phyloP scores from a whole-genome alignment of 2,329 filamentous ascomycete genomes.

The Rachicladosporium sp. region DNA sequence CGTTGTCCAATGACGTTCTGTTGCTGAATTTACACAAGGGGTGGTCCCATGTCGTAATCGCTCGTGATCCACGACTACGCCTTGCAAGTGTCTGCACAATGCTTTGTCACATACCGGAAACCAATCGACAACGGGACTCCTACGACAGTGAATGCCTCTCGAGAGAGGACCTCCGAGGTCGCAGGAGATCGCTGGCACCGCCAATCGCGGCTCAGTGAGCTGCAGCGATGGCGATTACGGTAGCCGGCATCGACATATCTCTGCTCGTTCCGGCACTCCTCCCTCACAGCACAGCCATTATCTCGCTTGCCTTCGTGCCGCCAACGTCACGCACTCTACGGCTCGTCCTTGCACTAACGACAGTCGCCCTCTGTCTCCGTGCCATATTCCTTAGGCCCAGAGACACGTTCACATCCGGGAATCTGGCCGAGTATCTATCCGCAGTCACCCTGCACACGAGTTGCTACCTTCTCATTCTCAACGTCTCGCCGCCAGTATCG shows the following conservation, averaged over 20 bases:
- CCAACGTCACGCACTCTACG: not conserved
- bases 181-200: too few species aligned
- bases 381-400: not conserved
- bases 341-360: not conserved
- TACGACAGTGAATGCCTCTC: too few species aligned
- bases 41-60: too few species aligned
- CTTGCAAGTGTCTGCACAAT: too few species aligned
- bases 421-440: conserved; percentile 5
- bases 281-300: not conserved
- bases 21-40: too few species aligned
- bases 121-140: too few species aligned
- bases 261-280: conserved; percentile 1
- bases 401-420: not conserved
- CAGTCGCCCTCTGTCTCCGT: conserved; percentile 1
- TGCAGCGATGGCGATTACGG: too few species aligned
- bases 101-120: too few species aligned
- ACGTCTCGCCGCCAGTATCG: not conserved
- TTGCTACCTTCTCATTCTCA: conserved; percentile 3
- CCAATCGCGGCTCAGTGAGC: too few species aligned
- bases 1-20: too few species aligned
- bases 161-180: too few species aligned
- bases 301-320: conserved; percentile 2
- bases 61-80: too few species aligned
- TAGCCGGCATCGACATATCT: not conserved
- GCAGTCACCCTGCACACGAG: conserved; percentile 3